A percentile compares a stretch with the other conserved stretches of the same genome.
Conservation (phyloP, 1,284 basidiomycete species). For the Tilletiopsis washingtonensis region DNA sequence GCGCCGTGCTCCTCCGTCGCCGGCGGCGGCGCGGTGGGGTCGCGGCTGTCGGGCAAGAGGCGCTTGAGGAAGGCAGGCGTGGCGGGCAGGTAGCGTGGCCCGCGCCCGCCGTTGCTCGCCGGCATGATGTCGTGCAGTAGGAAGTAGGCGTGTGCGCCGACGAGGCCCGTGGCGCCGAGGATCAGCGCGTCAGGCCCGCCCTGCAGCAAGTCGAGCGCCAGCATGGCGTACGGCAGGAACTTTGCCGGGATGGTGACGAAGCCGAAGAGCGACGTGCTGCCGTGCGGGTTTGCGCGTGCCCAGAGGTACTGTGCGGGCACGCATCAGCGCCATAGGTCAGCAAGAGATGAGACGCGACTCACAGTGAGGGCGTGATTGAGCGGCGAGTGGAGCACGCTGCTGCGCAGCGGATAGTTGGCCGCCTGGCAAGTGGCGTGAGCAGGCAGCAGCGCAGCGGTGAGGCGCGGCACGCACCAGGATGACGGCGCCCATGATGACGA, state of each 20-base stretch:
- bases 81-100: conserved; percentile 12
- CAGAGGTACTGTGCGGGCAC: conserved; percentile 15
- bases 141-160: conserved; percentile 62
- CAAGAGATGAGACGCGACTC: background rate
- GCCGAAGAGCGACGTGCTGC: conserved; percentile 31
- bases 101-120: conserved; percentile 11
- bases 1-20: conserved; percentile 17
- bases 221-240: conserved; percentile 64
- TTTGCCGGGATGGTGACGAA: conserved; percentile 53
- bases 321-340: too few relatives aligned
- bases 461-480: conserved; percentile 15
- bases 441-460: background rate
- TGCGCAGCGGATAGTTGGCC: conserved; percentile 60
- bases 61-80: conserved; percentile 17
- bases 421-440: conserved; percentile 41
- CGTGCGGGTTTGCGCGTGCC: conserved; percentile 22
- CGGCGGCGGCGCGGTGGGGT: conserved; percentile 22
- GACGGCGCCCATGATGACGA: conserved; percentile 23
- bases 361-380: conserved; percentile 58
- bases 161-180: conserved; percentile 59
- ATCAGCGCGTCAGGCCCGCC: conserved; percentile 59
- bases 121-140: conserved; percentile 16
- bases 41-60: conserved; percentile 24
- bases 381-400: conserved; percentile 59
- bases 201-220: conserved; percentile 63